phyloP scores from a whole-genome alignment of 208 protist genomes.

The Acanthamoeba polyphaga region DNA sequence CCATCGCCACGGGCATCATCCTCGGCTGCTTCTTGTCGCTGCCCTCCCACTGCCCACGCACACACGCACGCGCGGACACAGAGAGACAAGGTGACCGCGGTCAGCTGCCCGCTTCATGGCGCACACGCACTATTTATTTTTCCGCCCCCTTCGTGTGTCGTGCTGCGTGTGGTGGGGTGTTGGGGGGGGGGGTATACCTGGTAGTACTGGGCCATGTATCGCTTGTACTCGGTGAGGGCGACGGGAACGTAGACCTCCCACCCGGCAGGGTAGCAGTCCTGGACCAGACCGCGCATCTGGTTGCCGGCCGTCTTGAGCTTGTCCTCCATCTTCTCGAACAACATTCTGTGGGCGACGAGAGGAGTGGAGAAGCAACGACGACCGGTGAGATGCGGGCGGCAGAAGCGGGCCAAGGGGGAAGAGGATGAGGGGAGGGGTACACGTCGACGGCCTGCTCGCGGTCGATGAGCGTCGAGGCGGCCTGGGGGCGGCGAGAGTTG shows the following conservation, averaged over 20 bases:
- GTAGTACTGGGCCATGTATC: conserved; percentile 60
- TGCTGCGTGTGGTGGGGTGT: too few relatives aligned
- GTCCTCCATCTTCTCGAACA: conserved; percentile 69
- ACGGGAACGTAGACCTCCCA: conserved; percentile 73
- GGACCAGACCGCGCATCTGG: conserved; percentile 42
- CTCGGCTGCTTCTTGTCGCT: conserved; percentile 58
- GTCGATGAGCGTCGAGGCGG: conserved; percentile 2
- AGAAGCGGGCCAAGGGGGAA: too few relatives aligned
- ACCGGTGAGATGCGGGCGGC: too few relatives aligned
- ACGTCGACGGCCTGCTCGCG: conserved; percentile 41
- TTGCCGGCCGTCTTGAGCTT: conserved; percentile 11
- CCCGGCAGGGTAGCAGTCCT: conserved; percentile 30
- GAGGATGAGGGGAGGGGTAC: neutral
- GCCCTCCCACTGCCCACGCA: neutral
- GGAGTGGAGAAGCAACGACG: neutral
- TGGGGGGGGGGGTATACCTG: neutral
- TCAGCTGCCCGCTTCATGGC: too few relatives aligned
- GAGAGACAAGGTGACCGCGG: too few relatives aligned
- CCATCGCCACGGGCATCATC: conserved; percentile 33
- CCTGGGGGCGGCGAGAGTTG: neutral
- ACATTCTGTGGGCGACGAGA: neutral
- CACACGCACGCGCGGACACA: too few relatives aligned
- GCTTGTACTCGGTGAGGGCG: conserved; percentile 74
- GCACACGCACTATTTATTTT: too few relatives aligned
- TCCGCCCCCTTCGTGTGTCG: too few relatives aligned